A percentile compares a stretch with the other conserved stretches of the same genome.
These are phyloP conservation scores for Didymosphaeria variabile DNA, from an alignment of 2,329 filamentous ascomycete species.

Conservation along the genomic window DNA sequence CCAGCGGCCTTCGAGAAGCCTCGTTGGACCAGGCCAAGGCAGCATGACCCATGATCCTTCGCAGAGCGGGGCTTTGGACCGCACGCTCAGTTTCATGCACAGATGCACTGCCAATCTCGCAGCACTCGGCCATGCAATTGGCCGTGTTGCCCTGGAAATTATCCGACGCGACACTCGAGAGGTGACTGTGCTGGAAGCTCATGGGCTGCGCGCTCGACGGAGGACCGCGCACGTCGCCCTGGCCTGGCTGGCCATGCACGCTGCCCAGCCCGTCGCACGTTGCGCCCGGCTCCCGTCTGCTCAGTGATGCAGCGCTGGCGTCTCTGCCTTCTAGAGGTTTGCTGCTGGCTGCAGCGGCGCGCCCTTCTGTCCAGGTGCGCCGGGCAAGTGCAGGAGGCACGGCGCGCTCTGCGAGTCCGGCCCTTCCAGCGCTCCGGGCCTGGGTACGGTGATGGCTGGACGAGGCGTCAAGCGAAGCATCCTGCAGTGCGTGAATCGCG, in stretches of 20 bases:
- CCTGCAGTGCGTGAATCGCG: slow-evolving; percentile 27
- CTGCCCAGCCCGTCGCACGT: background rate
- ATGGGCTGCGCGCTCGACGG: slow-evolving; percentile 8
- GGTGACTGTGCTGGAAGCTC: background rate
- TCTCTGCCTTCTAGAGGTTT: no score
- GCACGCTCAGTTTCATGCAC: slow-evolving; percentile 24
- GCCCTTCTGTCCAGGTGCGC: slow-evolving; percentile 1
- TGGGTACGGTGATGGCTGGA: slow-evolving; percentile 40
- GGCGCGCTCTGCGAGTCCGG: slow-evolving; percentile 26
- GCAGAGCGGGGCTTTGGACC: slow-evolving; percentile 15
- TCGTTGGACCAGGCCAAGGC: slow-evolving; percentile 13
- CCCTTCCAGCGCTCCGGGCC: slow-evolving; percentile 31
- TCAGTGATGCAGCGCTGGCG: background rate
- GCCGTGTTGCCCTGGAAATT: slow-evolving; percentile 31
- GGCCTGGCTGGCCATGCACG: background rate
- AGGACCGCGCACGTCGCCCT: slow-evolving; percentile 29
- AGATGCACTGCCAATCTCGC: slow-evolving; percentile 23
- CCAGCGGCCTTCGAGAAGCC: slow-evolving; percentile 45
- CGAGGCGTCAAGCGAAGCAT: slow-evolving; percentile 34
- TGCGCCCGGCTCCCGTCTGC: background rate
- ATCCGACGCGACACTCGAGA: slow-evolving; percentile 26
- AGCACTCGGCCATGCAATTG: slow-evolving; percentile 28
- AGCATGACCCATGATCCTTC: slow-evolving; percentile 6
- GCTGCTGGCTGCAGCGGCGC: background rate
- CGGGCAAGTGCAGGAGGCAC: slow-evolving; percentile 25